Percentiles rank a stretch among this genome's conserved stretches.
Conservation (phyloP, 768 basidiomycete species). For the Leccinum longicurvipes region DNA sequence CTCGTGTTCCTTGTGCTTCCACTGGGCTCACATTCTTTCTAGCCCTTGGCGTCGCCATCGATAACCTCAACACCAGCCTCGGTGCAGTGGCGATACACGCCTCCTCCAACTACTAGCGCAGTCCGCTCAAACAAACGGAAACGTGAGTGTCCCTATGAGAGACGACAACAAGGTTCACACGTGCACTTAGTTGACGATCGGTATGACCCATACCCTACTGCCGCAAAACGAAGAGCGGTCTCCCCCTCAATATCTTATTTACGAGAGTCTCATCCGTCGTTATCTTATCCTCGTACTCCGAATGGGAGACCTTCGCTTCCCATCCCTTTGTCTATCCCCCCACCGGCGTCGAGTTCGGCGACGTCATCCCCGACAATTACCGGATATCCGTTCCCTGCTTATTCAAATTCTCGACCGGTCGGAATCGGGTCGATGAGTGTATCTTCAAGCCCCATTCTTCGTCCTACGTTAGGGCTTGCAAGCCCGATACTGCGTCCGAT, state of each 20-base stretch:
- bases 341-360: constrained; percentile 55
- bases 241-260: constrained; percentile 74
- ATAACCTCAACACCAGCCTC: constrained; percentile 51
- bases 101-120: constrained; percentile 74
- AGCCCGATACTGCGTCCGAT: constrained; percentile 77
- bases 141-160: constrained; percentile 39
- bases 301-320: constrained; percentile 60
- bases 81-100: constrained; percentile 77
- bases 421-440: constrained; percentile 47
- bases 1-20: constrained; percentile 12
- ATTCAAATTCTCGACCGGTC: constrained; percentile 34
- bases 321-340: constrained; percentile 62
- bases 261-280: constrained; percentile 53
- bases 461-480: constrained; percentile 65
- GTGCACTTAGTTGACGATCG: constrained; percentile 66
- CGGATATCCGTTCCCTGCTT: constrained; percentile 42
- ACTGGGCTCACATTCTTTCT: constrained; percentile 19
- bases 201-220: constrained; percentile 78
- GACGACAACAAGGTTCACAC: constrained; percentile 5
- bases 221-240: constrained; percentile 77
- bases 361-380: constrained; percentile 72
- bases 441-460: constrained; percentile 71
- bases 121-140: constrained; percentile 82
- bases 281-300: constrained; percentile 47
- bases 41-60: constrained; percentile 62